Evolutionary conservation across 2,329 filamentous ascomycete genomes (phyloP).

Genomic region (Fusarium algeriense): DNA sequence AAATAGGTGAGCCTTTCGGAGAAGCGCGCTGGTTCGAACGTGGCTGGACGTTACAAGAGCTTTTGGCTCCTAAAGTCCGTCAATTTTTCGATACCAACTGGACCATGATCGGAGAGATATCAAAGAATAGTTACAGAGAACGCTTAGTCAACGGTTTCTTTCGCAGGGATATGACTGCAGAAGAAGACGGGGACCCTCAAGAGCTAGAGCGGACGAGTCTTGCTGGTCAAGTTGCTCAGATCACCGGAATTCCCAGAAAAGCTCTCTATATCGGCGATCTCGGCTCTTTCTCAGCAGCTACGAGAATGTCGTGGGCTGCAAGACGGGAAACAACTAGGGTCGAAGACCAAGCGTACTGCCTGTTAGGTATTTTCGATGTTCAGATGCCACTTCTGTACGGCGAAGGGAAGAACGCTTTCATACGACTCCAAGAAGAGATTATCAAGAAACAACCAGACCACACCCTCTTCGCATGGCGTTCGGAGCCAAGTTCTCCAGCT

Average conservation of each 20-base stretch:
- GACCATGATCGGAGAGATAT: conserved; percentile 44
- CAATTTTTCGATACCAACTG: conserved; percentile 47
- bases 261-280: conserved; percentile 23
- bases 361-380: conserved; percentile 49
- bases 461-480: conserved; percentile 15
- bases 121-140: conserved; percentile 16
- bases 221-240: conserved; percentile 20
- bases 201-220: background rate
- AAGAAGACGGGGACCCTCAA: background rate
- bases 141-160: background rate
- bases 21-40: conserved; percentile 39
- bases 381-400: conserved; percentile 50
- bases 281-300: conserved; percentile 26
- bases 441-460: conserved; percentile 10
- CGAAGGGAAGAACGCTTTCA: conserved; percentile 43
- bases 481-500: background rate
- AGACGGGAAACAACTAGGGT: conserved; percentile 40
- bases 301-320: conserved; percentile 47
- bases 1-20: conserved; percentile 3
- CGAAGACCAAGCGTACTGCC: conserved; percentile 49
- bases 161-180: background rate
- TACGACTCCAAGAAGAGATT: conserved; percentile 45
- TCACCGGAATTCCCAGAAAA: conserved; percentile 41
- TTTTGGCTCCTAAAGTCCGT: conserved; percentile 45
- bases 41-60: conserved; percentile 48